Evolutionary conservation across 331 rosid species (phyloP).

Genomic region (Ulmus americana): DNA sequence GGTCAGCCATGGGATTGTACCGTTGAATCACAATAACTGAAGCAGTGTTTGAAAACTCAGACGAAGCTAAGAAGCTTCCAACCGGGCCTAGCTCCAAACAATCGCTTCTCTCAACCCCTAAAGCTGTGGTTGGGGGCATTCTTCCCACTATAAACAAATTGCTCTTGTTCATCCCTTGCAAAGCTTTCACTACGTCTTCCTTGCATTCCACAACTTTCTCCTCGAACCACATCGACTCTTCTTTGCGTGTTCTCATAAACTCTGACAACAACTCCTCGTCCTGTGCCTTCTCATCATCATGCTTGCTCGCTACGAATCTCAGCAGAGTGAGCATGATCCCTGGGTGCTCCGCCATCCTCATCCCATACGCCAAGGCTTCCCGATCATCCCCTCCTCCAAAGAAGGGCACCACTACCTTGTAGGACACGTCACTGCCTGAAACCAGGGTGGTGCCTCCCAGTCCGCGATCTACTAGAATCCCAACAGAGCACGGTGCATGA

Average conservation of each 20-base stretch:
- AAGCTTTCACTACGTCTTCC: constrained; percentile 35
- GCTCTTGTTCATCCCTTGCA: constrained; percentile 37
- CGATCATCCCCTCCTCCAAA: constrained; percentile 78
- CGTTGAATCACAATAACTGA: constrained; percentile 72
- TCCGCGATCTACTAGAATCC: constrained; percentile 73
- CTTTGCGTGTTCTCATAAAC: constrained; percentile 32
- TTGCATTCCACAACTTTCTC: constrained; percentile 34
- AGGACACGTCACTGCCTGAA: constrained; percentile 61
- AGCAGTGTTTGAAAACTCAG: constrained; percentile 42
- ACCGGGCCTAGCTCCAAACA: constrained; percentile 69
- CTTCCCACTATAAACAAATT: constrained; percentile 58
- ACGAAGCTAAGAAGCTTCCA: constrained; percentile 57
- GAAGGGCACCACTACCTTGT: constrained; percentile 48
- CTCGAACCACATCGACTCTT: constrained; percentile 36
- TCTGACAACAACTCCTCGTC: constrained; percentile 43
- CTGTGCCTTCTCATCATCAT: constrained; percentile 27
- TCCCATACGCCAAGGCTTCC: constrained; percentile 70
- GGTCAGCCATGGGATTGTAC: constrained; percentile 9
- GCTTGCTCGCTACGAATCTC: constrained; percentile 36
- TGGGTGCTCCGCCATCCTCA: constrained; percentile 81
- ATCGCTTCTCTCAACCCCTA: constrained; percentile 31
- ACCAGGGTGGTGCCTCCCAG: constrained; percentile 73
- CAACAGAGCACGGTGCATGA: constrained; percentile 75
- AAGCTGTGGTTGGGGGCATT: constrained; percentile 33
- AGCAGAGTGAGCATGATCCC: constrained; percentile 55